Conservation (phyloP, 805 yeast species). For the Ogataea neopini region DNA sequence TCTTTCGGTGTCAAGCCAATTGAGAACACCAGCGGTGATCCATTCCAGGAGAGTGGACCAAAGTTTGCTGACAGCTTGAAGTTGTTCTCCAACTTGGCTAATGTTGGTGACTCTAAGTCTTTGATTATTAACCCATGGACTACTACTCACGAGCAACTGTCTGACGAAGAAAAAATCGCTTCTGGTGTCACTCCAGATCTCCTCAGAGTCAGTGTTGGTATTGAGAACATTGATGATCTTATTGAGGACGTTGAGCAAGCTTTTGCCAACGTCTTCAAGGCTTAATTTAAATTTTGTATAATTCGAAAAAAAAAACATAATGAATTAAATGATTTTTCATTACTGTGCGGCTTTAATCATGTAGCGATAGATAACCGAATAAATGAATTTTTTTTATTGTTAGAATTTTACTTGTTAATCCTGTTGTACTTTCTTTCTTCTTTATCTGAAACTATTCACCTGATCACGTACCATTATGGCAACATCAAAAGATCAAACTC, state of each 20-base stretch:
- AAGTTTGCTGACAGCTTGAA: slow-evolving; percentile 80
- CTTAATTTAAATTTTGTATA: not conserved
- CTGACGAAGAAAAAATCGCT: slow-evolving; percentile 73
- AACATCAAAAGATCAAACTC: slow-evolving; percentile 11
- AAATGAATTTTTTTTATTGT: too few relatives aligned
- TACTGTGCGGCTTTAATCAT: slow-evolving; percentile 4
- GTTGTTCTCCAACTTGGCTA: slow-evolving; percentile 90
- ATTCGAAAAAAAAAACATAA: not conserved
- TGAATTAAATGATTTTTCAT: not conserved
- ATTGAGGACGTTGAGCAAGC: slow-evolving; percentile 88
- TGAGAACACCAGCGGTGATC: slow-evolving; percentile 47
- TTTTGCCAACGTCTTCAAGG: slow-evolving; percentile 57
- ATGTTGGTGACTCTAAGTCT: slow-evolving; percentile 96
- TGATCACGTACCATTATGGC: not conserved
- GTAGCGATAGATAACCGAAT: too few relatives aligned
- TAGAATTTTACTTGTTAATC: too few relatives aligned
- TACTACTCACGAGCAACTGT: slow-evolving; percentile 93
- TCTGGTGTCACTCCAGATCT: slow-evolving; percentile 89
- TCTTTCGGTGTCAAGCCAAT: slow-evolving; percentile 85
- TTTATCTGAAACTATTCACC: not conserved
- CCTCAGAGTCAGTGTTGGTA: slow-evolving; percentile 87
- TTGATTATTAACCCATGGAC: slow-evolving; percentile 94
- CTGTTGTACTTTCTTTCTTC: too few relatives aligned
- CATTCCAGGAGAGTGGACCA: slow-evolving; percentile 77
- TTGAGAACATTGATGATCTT: slow-evolving; percentile 88